These are phyloP conservation scores for Arthrobotrys sinensis DNA, from an alignment of 2,329 filamentous ascomycete species.

Conservation along the genomic window DNA sequence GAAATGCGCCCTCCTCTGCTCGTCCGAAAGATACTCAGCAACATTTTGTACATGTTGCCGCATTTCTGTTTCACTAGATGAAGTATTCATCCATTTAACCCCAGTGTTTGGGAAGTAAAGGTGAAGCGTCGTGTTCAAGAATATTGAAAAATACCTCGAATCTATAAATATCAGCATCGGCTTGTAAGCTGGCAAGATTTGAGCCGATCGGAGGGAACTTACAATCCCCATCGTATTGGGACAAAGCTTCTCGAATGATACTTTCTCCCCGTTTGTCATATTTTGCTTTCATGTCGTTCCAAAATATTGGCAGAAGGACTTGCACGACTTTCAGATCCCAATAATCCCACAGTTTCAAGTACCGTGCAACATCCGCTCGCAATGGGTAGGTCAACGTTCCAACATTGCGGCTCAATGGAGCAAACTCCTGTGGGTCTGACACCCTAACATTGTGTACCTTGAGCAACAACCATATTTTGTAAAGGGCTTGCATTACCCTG, in stretches of 20 bases:
- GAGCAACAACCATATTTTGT: conserved; percentile 33
- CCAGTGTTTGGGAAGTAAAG: conserved; percentile 14
- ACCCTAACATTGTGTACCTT: conserved; percentile 16
- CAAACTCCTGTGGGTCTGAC: neutral
- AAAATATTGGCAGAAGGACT: conserved; percentile 33
- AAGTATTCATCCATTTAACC: neutral
- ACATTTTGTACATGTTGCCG: conserved; percentile 3
- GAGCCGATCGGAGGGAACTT: neutral
- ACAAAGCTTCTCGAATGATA: neutral
- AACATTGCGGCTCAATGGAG: neutral
- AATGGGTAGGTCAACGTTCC: neutral
- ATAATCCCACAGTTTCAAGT: conserved; percentile 30
- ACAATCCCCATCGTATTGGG: neutral
- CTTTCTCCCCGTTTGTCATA: conserved; percentile 6
- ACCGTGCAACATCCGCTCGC: conserved; percentile 23
- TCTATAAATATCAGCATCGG: neutral
- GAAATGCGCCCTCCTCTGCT: neutral
- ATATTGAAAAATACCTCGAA: conserved; percentile 4
- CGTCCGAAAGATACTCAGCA: conserved; percentile 3
- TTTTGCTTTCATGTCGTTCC: conserved; percentile 21
- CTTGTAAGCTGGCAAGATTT: neutral
- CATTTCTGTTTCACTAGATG: neutral
- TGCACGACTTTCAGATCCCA: conserved; percentile 37
- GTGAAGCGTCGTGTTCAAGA: conserved; percentile 24
- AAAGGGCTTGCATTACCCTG: conserved; percentile 14